These are phyloP conservation scores for Ceratocystis smalleyi DNA, from an alignment of 2,329 filamentous ascomycete species.

Conservation along the genomic window DNA sequence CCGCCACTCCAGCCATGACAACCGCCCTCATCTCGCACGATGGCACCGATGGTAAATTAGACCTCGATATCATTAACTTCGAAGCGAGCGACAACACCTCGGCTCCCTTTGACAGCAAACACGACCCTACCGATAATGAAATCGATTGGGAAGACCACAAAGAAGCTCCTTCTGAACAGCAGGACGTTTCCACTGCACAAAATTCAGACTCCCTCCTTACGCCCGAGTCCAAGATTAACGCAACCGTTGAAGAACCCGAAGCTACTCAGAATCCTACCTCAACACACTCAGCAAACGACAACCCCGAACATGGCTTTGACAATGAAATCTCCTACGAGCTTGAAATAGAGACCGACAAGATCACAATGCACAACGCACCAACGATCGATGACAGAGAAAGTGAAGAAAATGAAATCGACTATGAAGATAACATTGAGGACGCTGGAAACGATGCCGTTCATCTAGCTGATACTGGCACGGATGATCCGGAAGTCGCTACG, in stretches of 20 bases:
- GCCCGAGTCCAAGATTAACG: neutral
- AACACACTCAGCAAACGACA: neutral
- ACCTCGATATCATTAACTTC: conserved; percentile 28
- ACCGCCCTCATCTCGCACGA: conserved; percentile 19
- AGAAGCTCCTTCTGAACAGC: neutral
- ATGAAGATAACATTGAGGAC: conserved; percentile 14
- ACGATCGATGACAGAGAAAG: neutral
- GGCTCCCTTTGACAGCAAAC: neutral
- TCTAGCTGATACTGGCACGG: neutral
- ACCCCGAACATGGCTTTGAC: neutral
- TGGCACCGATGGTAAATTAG: conserved; percentile 19
- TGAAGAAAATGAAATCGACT: conserved; percentile 18
- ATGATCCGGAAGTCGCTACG: conserved; percentile 7
- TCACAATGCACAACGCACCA: neutral
- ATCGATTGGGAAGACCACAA: conserved; percentile 16
- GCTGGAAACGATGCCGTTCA: neutral
- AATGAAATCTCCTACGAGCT: conserved; percentile 14
- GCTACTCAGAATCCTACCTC: neutral
- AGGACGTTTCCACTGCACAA: neutral
- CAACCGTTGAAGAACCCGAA: neutral
- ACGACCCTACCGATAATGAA: conserved; percentile 11
- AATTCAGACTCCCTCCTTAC: neutral
- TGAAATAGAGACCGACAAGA: conserved; percentile 8
- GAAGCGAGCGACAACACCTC: conserved; percentile 22
- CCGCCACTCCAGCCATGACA: conserved; percentile 9